Evolutionary conservation across 2,329 filamentous ascomycete genomes (phyloP).

Genomic region (Epichloe sibirici): DNA sequence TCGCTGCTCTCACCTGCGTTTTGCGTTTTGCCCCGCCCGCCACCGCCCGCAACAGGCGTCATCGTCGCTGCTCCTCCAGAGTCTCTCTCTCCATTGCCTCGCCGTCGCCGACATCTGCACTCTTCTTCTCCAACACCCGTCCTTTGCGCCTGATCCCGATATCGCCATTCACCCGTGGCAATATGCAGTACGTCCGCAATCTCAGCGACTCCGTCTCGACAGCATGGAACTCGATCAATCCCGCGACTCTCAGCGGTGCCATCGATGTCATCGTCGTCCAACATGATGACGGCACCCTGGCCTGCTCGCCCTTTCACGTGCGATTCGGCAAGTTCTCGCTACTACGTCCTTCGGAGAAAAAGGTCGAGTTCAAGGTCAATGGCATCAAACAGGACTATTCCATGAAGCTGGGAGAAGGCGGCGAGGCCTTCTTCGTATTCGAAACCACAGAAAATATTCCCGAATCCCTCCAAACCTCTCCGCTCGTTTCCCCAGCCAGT

Average conservation of each 20-base stretch:
- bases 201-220: constrained; percentile 92
- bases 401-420: constrained; percentile 96
- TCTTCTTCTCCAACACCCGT: not conserved
- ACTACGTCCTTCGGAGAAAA: constrained; percentile 90
- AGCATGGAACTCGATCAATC: constrained; percentile 99
- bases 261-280: constrained; percentile 99
- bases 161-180: constrained; percentile 14
- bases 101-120: not conserved
- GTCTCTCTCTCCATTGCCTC: no score
- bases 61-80: not conserved
- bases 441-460: constrained; percentile 88
- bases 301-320: constrained; percentile 95
- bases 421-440: constrained; percentile 98
- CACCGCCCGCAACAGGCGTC: not conserved
- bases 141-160: not conserved
- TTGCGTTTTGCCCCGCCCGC: no score
- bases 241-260: constrained; percentile 88
- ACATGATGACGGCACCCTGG: constrained; percentile 78
- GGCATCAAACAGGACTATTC: constrained; percentile 81
- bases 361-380: constrained; percentile 97
- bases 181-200: constrained; percentile 96
- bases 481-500: constrained; percentile 76
- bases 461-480: constrained; percentile 88
- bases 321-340: constrained; percentile 98
- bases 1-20: no score